These are phyloP conservation scores for Neonectria magnoliae DNA, from an alignment of 2,329 filamentous ascomycete species.

Conservation along the genomic window DNA sequence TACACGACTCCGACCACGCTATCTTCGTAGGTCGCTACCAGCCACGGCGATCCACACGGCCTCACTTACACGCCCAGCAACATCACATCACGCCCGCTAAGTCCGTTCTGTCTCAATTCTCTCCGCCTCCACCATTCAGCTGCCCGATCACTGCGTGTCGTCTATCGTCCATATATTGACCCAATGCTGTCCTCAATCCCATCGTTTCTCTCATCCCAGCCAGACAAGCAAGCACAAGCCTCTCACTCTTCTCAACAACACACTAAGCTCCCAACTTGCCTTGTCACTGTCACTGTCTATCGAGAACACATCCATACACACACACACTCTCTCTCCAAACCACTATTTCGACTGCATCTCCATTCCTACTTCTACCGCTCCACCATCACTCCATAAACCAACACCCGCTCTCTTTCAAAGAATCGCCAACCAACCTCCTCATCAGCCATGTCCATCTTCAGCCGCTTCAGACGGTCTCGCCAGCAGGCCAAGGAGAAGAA, in stretches of 20 bases:
- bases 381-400: conserved; percentile 9
- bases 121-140: background rate
- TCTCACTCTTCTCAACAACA: background rate
- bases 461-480: conserved; percentile 61
- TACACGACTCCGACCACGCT: background rate
- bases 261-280: background rate
- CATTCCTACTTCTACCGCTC: background rate
- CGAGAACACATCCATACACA: background rate
- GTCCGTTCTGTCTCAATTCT: conserved; percentile 12
- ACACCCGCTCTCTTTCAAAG: background rate
- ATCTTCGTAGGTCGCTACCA: background rate
- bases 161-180: conserved; percentile 8
- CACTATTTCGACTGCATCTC: background rate
- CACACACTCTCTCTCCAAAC: background rate
- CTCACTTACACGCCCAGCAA: conserved; percentile 11
- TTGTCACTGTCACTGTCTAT: background rate
- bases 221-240: conserved; percentile 9
- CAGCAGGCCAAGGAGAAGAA: conserved; percentile 66
- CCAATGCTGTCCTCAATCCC: background rate
- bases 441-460: conserved; percentile 65
- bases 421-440: conserved; percentile 4
- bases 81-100: background rate
- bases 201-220: background rate
- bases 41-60: background rate
- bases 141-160: background rate